These are phyloP conservation scores for Talaromyces sp. DNA, from an alignment of 2,329 filamentous ascomycete genomes.

Conservation along the genomic window DNA sequence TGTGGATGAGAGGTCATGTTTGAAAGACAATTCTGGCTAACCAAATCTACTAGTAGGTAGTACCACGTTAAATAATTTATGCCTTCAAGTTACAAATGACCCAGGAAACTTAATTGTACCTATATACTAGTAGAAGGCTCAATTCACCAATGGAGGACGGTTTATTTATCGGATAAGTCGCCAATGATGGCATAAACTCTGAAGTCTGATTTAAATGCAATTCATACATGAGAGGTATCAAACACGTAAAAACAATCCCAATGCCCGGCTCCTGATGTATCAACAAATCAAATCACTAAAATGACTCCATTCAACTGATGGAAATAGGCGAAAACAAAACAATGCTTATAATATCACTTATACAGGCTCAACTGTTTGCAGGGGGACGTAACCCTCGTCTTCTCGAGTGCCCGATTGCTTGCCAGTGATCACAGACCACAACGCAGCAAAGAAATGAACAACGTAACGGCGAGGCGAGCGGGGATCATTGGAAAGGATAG, in stretches of 20 bases:
- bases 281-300: background rate
- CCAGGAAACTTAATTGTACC: too few species aligned
- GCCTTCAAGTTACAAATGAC: too few species aligned
- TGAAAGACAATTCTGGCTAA: too few species aligned
- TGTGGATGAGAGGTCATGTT: too few species aligned
- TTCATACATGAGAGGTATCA: slow-evolving; percentile 20
- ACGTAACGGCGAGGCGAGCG: slow-evolving; percentile 23
- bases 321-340: slow-evolving; percentile 3
- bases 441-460: slow-evolving; percentile 17
- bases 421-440: slow-evolving; percentile 36
- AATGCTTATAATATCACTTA: background rate
- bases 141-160: too few species aligned
- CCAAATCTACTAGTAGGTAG: too few species aligned
- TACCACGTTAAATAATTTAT: too few species aligned
- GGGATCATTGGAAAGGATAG: slow-evolving; percentile 23
- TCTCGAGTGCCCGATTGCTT: slow-evolving; percentile 23
- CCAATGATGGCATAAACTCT: too few species aligned
- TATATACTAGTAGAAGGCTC: too few species aligned
- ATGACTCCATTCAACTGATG: background rate
- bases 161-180: too few species aligned
- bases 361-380: slow-evolving; percentile 47
- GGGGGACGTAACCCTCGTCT: slow-evolving; percentile 49
- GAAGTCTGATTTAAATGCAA: slow-evolving; percentile 6
- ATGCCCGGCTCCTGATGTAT: slow-evolving; percentile 2
- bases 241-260: slow-evolving; percentile 8